A percentile compares a stretch with the other conserved stretches of the same genome.
Conservation (phyloP, 768 basidiomycete species). For the Kwoniella mangroviensis region DNA sequence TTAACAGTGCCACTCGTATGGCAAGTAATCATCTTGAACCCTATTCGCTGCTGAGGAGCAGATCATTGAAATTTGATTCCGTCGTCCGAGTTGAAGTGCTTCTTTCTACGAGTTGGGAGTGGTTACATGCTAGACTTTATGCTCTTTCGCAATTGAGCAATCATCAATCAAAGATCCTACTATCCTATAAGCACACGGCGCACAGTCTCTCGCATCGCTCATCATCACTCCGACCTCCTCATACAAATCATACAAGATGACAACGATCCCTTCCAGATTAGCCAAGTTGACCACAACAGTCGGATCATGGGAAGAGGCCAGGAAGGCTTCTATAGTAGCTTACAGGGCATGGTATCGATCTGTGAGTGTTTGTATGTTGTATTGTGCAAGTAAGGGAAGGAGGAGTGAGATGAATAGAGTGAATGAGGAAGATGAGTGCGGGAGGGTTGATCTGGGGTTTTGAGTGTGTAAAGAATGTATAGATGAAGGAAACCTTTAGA, state of each 20-base stretch:
- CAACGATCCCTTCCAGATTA: conserved; percentile 87
- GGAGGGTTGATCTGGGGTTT: too few species aligned
- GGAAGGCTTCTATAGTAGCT: conserved; percentile 70
- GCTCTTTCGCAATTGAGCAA: too few species aligned
- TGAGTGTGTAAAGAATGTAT: too few species aligned
- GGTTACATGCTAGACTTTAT: not conserved
- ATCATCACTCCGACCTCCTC: not conserved
- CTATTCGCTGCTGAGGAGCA: too few species aligned
- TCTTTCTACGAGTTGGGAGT: not conserved
- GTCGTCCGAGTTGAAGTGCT: not conserved
- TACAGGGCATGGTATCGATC: conserved; percentile 94
- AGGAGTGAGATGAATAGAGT: too few species aligned
- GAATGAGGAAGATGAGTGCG: too few species aligned
- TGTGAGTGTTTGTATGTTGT: too few species aligned
- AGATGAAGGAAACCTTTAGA: too few species aligned
- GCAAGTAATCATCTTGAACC: conserved; percentile 1
- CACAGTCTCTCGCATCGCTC: not conserved
- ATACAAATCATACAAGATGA: conserved; percentile 60
- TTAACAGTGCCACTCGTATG: conserved; percentile 10
- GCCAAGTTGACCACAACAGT: conserved; percentile 73
- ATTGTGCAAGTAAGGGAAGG: too few species aligned
- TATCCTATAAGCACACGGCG: too few species aligned
- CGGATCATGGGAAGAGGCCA: conserved; percentile 64
- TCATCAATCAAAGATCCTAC: too few species aligned
- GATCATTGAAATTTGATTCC: conserved; percentile 22